Evolutionary conservation across 2,329 filamentous ascomycete species (phyloP), one percentile per base, ranked within the genome.

Genomic region (Mollisia scopiformis): DNA sequence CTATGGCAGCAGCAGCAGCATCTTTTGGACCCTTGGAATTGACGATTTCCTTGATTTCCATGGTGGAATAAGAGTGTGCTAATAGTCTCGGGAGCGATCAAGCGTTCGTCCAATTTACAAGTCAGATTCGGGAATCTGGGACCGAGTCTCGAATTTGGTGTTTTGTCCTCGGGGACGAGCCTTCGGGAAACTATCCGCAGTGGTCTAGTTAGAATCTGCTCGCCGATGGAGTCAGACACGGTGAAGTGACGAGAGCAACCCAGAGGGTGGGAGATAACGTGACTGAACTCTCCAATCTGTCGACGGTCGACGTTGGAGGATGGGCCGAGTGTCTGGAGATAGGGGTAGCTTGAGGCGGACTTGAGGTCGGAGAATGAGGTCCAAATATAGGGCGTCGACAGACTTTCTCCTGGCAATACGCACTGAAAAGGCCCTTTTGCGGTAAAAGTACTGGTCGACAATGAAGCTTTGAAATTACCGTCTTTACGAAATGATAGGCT

Each of bases 41-140:
- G 35, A 75, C 72, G 31, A 75, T 75, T 57, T 74, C 68, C 54
- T 73, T 74, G 62, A 75, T 74, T 47, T 75, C 73, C 73, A 75
- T 75, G 30, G 49, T 65, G 8, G 57, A 47, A 56, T 47, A 50
- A 46, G 30, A 27, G 51, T 13, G 19, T 11, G 54, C 33, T 41
- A 46, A 57, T 30, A 14, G 37, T 28, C 31, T 59, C 39, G 23
- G n/a, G 37, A 28, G 27, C 31, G 8, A 68, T 71, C 69, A 72
- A 54, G 67, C 53, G 70, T 72, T 71, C 69, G 64, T 69, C 66
- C 59, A 66, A 61, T 57, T 58, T 39, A 37, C 54, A 62, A 33
- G 52, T 62, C 61, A 67, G 59, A 62, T 69, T 63, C n/a, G 57
- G 61, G 50, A 63, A 58, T 59, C 39, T 66, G 58, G 59, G 51